Evolutionary conservation across 352 stramenopile species (phyloP).

Genomic region (Globisporangium alternatum): DNA sequence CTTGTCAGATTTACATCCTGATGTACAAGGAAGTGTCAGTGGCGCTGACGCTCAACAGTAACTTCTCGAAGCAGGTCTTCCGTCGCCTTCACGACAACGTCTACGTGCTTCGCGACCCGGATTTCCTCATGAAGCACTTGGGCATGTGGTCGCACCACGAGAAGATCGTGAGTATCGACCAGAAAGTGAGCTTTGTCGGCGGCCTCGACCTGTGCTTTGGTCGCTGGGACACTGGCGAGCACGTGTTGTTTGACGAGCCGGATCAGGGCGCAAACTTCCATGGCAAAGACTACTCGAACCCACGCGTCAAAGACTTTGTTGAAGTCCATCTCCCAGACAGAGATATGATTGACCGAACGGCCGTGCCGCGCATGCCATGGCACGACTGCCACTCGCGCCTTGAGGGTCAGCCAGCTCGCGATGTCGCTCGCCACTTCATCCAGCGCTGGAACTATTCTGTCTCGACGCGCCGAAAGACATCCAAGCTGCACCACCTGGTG

Average conservation of each 20-base stretch:
- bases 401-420: constrained; percentile 69
- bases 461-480: constrained; percentile 75
- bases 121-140: constrained; percentile 87
- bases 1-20: constrained; percentile 77
- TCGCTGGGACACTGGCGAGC: constrained; percentile 73
- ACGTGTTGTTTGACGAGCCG: constrained; percentile 69
- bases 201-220: constrained; percentile 90
- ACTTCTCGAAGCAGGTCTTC: constrained; percentile 74
- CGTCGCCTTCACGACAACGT: constrained; percentile 74
- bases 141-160: constrained; percentile 91
- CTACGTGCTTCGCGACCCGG: constrained; percentile 84
- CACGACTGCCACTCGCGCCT: constrained; percentile 83
- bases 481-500: constrained; percentile 69
- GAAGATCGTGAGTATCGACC: constrained; percentile 90
- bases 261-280: constrained; percentile 52
- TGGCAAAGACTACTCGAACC: constrained; percentile 86
- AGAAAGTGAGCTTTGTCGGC: constrained; percentile 86
- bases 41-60: constrained; percentile 82
- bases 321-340: constrained; percentile 70
- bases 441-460: constrained; percentile 89
- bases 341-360: constrained; percentile 74
- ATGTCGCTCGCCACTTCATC: constrained; percentile 85
- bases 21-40: constrained; percentile 91
- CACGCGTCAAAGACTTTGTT: constrained; percentile 82
- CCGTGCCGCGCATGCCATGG: constrained; percentile 81